Conservation (phyloP, 2,329 filamentous ascomycete genomes). For the Zymoseptoria tritici region DNA sequence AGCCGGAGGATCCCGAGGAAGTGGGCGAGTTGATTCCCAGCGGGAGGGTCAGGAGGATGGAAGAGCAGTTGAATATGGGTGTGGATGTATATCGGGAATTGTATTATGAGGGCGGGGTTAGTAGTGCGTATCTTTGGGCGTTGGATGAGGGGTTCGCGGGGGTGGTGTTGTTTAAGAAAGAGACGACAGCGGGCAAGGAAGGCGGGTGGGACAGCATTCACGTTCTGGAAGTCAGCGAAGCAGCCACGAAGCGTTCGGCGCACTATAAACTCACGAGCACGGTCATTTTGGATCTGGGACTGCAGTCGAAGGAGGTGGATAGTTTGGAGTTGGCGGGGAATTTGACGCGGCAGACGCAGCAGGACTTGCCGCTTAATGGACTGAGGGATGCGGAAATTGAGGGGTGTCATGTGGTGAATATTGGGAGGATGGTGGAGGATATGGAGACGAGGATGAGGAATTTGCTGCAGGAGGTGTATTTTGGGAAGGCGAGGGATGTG, state of each 20-base stretch:
- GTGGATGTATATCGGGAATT: conserved; percentile 96
- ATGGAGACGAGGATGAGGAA: conserved; percentile 99
- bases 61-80: conserved; percentile 86
- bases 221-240: conserved; percentile 91
- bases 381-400: conserved; percentile 57
- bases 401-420: conserved; percentile 89
- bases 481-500: conserved; percentile 98
- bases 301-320: conserved; percentile 60
- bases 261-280: conserved; percentile 98
- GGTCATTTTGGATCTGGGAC: conserved; percentile 82
- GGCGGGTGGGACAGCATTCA: conserved; percentile 93
- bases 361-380: conserved; percentile 65
- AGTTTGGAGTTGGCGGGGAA: conserved; percentile 91
- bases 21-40: conserved; percentile 80
- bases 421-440: conserved; percentile 89
- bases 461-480: conserved; percentile 95
- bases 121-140: conserved; percentile 97
- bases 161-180: conserved; percentile 91
- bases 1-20: conserved; percentile 60
- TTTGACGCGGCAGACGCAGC: conserved; percentile 94
- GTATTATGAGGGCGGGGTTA: conserved; percentile 94
- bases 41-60: conserved; percentile 87
- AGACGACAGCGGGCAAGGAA: conserved; percentile 41
- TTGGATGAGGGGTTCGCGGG: conserved; percentile 96
- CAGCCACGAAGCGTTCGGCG: conserved; percentile 66